Base-by-base conservation (phyloP, 352 stramenopile genomes). In the Phytophthora palmivora region DNA sequence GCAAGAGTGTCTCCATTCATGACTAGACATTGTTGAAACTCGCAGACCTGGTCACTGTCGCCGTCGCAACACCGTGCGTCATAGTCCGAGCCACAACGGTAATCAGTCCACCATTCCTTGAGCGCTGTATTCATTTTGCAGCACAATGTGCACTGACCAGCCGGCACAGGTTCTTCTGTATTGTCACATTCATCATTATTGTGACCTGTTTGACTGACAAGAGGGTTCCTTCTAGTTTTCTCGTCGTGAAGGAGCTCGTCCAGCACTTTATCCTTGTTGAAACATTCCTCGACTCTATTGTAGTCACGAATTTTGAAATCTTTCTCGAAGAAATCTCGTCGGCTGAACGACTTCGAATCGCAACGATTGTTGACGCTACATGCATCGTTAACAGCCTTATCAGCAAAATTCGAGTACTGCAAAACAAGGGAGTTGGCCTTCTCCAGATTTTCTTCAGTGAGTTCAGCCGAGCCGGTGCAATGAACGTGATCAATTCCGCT, bases 61-160 rank as follows among this genome's bases (percentile, higher is more conserved):
- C 83, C 80, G 0, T 74, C 58, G 12, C 80, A 90, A 4, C 39
- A 50, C 14, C 67, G 49, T 0, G 67, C 46, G 15, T 85, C 81
- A 26, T 83, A 86, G 41, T 82, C 70, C 16, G 58, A 70, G 21
- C 66, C 67, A 38, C 84, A 94, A 36, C 66, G 76, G 65, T 87
- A 94, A 58, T 89, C 71, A 14, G 67, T 72, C 80, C 79, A 91
- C 41, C 63, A 76, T 52, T 94, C 84, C 24, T 77, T 71, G 18
- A 94, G 42, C 22, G 61, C 55, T 0, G 74, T 83, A 8, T 58
- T 55, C 57, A 87, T 75, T 49, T 76, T 68, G 34, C 67, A 80
- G 65, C 82, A 91, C 8, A 78, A 58, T 15, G 63, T 76, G 67
- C 82, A 91, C 32, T 71, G 60, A 0, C 64, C 61, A 0, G 42